phyloP scores from a whole-genome alignment of 208 protist species.

The Trypanosoma brucei region DNA sequence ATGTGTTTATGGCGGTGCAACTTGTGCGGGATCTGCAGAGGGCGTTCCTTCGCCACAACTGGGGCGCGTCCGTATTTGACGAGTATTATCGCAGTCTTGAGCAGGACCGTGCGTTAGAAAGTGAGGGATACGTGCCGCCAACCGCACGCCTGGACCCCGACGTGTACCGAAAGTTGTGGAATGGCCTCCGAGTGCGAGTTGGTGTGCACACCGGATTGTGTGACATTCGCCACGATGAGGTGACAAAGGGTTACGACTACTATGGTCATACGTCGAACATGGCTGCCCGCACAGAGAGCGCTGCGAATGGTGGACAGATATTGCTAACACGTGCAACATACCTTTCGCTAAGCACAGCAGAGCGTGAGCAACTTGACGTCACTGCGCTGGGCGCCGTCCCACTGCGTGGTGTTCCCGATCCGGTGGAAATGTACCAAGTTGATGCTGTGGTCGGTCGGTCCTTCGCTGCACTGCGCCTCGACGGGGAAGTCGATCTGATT shows the following conservation, averaged over 20 bases:
- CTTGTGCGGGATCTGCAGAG: conserved; percentile 46
- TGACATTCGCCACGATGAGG: conserved; percentile 8
- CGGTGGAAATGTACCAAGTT: conserved; percentile 38
- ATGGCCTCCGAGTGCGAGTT: conserved; percentile 51
- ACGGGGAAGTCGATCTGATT: background rate
- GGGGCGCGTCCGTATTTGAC: conserved; percentile 35
- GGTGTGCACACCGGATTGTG: conserved; percentile 35
- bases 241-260: conserved; percentile 11
- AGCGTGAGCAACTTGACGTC: conserved; percentile 9
- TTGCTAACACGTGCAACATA: conserved; percentile 4
- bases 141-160: conserved; percentile 24
- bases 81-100: conserved; percentile 36
- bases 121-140: conserved; percentile 17
- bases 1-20: conserved; percentile 35
- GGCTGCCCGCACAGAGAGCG: conserved; percentile 3
- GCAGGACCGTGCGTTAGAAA: conserved; percentile 12
- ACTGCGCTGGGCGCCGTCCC: conserved; percentile 23
- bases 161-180: conserved; percentile 21
- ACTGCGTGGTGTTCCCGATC: conserved; percentile 42
- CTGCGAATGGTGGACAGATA: conserved; percentile 7
- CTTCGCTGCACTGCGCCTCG: conserved; percentile 4
- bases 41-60: conserved; percentile 43
- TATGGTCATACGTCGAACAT: conserved; percentile 3
- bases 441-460: background rate
- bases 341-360: background rate